These are phyloP conservation scores for Sequoia sempervirens DNA, from an alignment of 75 land plant species.

Conservation along the genomic window DNA sequence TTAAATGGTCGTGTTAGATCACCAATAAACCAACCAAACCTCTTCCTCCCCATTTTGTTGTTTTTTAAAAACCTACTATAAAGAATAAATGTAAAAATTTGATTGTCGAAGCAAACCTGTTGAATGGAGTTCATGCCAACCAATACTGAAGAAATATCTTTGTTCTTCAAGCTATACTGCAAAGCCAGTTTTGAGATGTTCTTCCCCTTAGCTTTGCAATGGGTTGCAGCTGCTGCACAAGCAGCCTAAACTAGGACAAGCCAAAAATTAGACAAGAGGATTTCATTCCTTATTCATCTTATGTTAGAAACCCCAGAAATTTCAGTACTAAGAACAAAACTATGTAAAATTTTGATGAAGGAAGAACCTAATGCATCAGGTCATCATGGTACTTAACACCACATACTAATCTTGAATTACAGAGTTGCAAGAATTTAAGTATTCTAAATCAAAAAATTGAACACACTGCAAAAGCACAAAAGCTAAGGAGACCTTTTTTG, in stretches of 20 bases:
- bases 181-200: slow-evolving; percentile 80
- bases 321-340: neutral
- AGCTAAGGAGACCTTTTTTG: neutral
- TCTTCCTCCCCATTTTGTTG: neutral
- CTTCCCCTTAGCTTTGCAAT: slow-evolving; percentile 80
- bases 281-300: neutral
- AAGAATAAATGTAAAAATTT: neutral
- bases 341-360: neutral
- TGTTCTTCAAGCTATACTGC: slow-evolving; percentile 76
- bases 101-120: slow-evolving; percentile 48
- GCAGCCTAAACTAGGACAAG: slow-evolving; percentile 46
- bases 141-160: slow-evolving; percentile 69
- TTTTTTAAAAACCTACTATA: neutral
- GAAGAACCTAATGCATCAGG: neutral
- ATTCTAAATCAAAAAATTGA: neutral
- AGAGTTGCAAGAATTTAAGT: neutral
- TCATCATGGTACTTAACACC: neutral
- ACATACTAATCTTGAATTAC: neutral
- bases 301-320: neutral
- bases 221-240: slow-evolving; percentile 63
- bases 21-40: neutral
- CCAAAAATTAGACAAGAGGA: neutral
- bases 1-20: neutral
- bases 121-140: slow-evolving; percentile 89
- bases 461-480: neutral